A percentile compares a stretch with the other conserved stretches of the same genome.
phyloP scores from a whole-genome alignment of 2,329 filamentous ascomycete genomes.

The Xylaria sp. region DNA sequence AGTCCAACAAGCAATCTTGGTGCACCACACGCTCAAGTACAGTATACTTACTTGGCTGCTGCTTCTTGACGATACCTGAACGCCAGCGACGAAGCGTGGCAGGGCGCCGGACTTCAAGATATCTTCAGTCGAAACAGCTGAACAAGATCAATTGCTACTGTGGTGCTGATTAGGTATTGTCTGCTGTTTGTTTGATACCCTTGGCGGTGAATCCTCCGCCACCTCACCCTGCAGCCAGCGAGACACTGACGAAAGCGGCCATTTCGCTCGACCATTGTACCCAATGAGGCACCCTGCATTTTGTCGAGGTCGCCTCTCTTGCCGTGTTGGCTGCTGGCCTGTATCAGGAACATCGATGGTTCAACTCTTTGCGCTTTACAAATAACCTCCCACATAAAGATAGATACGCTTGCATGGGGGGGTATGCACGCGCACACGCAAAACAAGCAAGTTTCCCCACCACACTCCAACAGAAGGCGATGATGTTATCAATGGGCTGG shows the following conservation, averaged over 20 bases:
- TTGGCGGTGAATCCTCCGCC: slow-evolving; percentile 40
- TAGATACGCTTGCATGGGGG: slow-evolving; percentile 28
- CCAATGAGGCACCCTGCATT: slow-evolving; percentile 33
- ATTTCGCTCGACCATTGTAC: slow-evolving; percentile 34
- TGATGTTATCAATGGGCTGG: slow-evolving; percentile 24
- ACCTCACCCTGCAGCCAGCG: slow-evolving; percentile 40
- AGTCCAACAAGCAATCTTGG: slow-evolving; percentile 21
- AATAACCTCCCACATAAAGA: slow-evolving; percentile 33
- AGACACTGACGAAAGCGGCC: slow-evolving; percentile 35
- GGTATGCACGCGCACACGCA: slow-evolving; percentile 34
- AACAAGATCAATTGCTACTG: slow-evolving; percentile 9
- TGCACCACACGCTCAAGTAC: slow-evolving; percentile 12
- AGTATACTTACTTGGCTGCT: background rate
- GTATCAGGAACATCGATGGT: slow-evolving; percentile 28
- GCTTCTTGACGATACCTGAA: slow-evolving; percentile 6
- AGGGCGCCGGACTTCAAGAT: background rate
- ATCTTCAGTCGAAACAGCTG: slow-evolving; percentile 3
- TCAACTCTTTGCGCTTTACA: slow-evolving; percentile 18
- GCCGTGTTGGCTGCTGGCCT: slow-evolving; percentile 17
- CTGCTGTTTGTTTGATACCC: slow-evolving; percentile 33
- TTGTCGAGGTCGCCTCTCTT: slow-evolving; percentile 29
- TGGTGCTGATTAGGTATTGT: slow-evolving; percentile 11
- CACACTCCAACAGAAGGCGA: slow-evolving; percentile 25
- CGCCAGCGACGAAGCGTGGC: slow-evolving; percentile 11
- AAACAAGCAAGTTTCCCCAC: slow-evolving; percentile 33